Conservation (phyloP, 2,329 filamentous ascomycete species). For the Pyrenophora tritici-repentis region DNA sequence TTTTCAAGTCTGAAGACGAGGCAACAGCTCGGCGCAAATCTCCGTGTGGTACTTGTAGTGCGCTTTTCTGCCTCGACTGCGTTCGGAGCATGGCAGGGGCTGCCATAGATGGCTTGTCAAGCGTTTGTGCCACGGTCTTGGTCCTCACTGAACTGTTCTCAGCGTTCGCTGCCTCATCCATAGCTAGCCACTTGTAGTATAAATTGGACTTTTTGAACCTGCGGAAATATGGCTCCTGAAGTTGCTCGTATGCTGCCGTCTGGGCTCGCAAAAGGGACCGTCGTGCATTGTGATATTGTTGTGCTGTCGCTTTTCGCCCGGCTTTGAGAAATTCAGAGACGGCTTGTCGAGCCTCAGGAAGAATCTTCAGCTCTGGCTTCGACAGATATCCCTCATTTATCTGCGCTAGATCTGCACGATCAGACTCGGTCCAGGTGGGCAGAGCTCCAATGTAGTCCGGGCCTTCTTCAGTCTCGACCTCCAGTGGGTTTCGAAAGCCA, state of each 20-base stretch:
- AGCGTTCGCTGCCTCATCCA: constrained; percentile 67
- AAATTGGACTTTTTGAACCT: constrained; percentile 91
- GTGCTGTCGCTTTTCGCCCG: constrained; percentile 73
- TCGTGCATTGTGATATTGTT: constrained; percentile 82
- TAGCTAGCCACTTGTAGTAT: constrained; percentile 93
- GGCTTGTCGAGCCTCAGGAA: constrained; percentile 68
- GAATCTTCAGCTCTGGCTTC: constrained; percentile 78
- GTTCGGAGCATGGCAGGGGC: constrained; percentile 52
- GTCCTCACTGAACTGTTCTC: constrained; percentile 35
- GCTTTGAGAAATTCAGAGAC: constrained; percentile 80
- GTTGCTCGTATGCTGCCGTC: constrained; percentile 79
- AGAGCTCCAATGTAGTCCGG: constrained; percentile 57
- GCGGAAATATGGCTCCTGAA: constrained; percentile 79
- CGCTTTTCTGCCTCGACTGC: constrained; percentile 51
- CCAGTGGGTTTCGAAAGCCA: constrained; percentile 90
- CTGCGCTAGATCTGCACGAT: constrained; percentile 84
- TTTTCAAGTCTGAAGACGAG: constrained; percentile 64
- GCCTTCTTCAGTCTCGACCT: constrained; percentile 74
- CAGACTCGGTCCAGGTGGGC: constrained; percentile 77
- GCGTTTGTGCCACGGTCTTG: constrained; percentile 32
- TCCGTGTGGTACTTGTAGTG: constrained; percentile 42
- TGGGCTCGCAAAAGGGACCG: constrained; percentile 82
- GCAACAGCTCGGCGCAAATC: constrained; percentile 65
- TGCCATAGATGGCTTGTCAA: constrained; percentile 28
- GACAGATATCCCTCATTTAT: constrained; percentile 90